These are phyloP conservation scores for Aristolochia contorta DNA, from an alignment of 164 flowering plant genomes.

Conservation along the genomic window DNA sequence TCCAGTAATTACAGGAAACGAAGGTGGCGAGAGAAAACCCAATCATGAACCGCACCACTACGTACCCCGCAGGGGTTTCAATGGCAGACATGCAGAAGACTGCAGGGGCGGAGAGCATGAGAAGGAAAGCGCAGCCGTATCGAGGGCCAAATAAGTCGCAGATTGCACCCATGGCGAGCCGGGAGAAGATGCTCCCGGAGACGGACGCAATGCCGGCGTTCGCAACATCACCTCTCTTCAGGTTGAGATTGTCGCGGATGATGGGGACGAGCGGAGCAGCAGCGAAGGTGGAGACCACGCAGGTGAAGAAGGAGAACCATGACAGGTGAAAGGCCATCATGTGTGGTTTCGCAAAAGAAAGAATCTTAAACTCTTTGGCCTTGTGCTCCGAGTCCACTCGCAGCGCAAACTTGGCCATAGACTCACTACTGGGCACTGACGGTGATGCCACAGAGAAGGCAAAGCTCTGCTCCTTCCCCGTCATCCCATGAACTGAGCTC, in stretches of 20 bases:
- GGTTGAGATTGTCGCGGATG: slow-evolving; percentile 68
- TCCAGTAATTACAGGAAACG: slow-evolving; percentile 80
- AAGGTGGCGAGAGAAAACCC: slow-evolving; percentile 82
- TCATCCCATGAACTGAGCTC: slow-evolving; percentile 42
- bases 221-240: slow-evolving; percentile 49
- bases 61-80: slow-evolving; percentile 29
- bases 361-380: slow-evolving; percentile 48
- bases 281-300: slow-evolving; percentile 73
- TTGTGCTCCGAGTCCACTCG: slow-evolving; percentile 79
- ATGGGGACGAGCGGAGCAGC: slow-evolving; percentile 80
- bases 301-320: slow-evolving; percentile 77
- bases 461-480: slow-evolving; percentile 23
- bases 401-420: slow-evolving; percentile 28
- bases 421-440: slow-evolving; percentile 15
- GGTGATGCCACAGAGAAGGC: slow-evolving; percentile 32
- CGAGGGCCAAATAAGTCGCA: slow-evolving; percentile 74
- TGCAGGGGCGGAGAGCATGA: slow-evolving; percentile 54
- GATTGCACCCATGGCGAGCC: slow-evolving; percentile 67
- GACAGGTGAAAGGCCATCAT: slow-evolving; percentile 77
- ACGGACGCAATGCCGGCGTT: slow-evolving; percentile 77
- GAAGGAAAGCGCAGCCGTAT: slow-evolving; percentile 53
- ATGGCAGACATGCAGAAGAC: slow-evolving; percentile 59
- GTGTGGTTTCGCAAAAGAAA: slow-evolving; percentile 60
- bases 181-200: slow-evolving; percentile 64
- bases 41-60: slow-evolving; percentile 45